Conservation (phyloP, 129 eudicot genomes). For the Calendula officinalis region DNA sequence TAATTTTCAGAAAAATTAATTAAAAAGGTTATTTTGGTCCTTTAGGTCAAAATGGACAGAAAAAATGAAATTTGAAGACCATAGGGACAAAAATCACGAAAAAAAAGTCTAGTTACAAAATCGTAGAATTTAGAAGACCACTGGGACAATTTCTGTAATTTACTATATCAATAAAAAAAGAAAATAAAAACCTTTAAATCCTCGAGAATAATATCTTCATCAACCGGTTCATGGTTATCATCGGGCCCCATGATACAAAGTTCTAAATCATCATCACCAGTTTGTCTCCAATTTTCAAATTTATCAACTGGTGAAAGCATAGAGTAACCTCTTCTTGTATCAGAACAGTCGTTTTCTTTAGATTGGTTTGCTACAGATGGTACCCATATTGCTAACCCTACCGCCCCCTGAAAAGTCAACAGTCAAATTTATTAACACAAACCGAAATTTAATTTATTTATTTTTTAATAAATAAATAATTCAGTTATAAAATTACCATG, state of each 20-base stretch:
- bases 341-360: conserved; percentile 58
- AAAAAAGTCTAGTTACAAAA: no score
- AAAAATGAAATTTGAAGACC: no score
- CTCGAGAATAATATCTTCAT: conserved; percentile 67
- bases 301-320: conserved; percentile 60
- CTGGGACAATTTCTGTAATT: no score
- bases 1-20: no score
- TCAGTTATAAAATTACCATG: conserved; percentile 53
- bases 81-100: no score
- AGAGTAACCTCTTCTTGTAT: conserved; percentile 67
- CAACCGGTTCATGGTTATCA: conserved; percentile 51
- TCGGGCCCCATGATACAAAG: conserved; percentile 63
- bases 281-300: conserved; percentile 49
- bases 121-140: no score
- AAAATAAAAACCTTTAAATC: conserved; percentile 59
- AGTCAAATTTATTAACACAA: neutral
- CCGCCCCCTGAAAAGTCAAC: conserved; percentile 72
- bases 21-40: no score
- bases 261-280: conserved; percentile 61
- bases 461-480: neutral
- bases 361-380: conserved; percentile 89
- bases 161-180: no score
- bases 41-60: no score
- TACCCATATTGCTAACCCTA: conserved; percentile 99
- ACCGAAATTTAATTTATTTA: neutral